A percentile compares a stretch with the other conserved stretches of the same genome.
Conservation (phyloP, 352 stramenopile species). For the Phytophthora pluvialis region DNA sequence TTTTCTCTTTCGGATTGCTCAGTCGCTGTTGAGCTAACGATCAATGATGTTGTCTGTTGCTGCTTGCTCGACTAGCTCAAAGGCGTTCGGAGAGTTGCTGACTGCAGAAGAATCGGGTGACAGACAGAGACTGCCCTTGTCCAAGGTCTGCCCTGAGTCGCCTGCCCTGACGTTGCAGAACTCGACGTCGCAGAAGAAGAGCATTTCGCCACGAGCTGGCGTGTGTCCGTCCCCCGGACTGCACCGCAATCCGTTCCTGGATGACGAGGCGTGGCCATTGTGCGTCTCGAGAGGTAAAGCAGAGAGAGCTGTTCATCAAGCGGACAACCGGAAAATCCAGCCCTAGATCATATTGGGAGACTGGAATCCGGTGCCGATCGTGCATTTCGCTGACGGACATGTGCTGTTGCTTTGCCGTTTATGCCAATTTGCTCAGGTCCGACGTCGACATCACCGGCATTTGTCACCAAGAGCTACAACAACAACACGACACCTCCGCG, state of each 20-base stretch:
- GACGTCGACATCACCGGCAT: slow-evolving; percentile 31
- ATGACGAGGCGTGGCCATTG: slow-evolving; percentile 27
- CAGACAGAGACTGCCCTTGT: slow-evolving; percentile 8
- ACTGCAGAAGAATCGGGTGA: slow-evolving; percentile 35
- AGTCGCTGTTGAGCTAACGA: slow-evolving; percentile 7
- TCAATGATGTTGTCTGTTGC: background rate
- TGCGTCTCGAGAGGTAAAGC: slow-evolving; percentile 34
- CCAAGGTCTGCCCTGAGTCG: slow-evolving; percentile 38
- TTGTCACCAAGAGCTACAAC: slow-evolving; percentile 32
- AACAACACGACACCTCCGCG: slow-evolving; percentile 27
- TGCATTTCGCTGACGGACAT: slow-evolving; percentile 26
- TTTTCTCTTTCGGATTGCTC: background rate
- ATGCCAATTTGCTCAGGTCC: slow-evolving; percentile 30
- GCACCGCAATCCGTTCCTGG: slow-evolving; percentile 36
- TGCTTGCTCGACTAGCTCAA: slow-evolving; percentile 30
- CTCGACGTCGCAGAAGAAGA: slow-evolving; percentile 34
- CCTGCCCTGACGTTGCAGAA: slow-evolving; percentile 23
- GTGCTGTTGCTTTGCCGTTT: slow-evolving; percentile 22
- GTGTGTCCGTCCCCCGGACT: slow-evolving; percentile 27
- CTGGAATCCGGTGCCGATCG: slow-evolving; percentile 10
- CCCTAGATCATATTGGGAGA: background rate
- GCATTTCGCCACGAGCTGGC: slow-evolving; percentile 39
- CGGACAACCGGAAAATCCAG: slow-evolving; percentile 34
- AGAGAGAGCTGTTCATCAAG: slow-evolving; percentile 7
- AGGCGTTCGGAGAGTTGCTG: slow-evolving; percentile 43